phyloP scores from a whole-genome alignment of 2,329 filamentous ascomycete genomes.

The Phialophora macrospora region DNA sequence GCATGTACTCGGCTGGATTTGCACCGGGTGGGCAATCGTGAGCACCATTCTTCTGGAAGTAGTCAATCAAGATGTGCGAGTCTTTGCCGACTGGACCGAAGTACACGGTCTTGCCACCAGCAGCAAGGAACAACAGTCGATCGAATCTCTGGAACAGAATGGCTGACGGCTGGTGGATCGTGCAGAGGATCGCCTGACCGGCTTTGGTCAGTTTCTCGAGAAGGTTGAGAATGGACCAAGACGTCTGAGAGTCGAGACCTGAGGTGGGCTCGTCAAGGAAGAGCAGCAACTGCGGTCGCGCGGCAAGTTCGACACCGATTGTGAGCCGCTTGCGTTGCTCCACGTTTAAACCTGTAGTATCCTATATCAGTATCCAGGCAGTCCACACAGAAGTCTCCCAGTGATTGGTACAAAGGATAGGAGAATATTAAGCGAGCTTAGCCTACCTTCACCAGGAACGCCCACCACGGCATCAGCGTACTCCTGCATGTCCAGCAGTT shows the following conservation, averaged over 20 bases:
- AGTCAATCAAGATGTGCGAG: slow-evolving; percentile 64
- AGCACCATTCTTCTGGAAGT: slow-evolving; percentile 70
- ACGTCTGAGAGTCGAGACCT: slow-evolving; percentile 67
- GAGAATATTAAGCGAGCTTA: background rate
- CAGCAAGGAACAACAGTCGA: slow-evolving; percentile 75
- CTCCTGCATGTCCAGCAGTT: slow-evolving; percentile 83
- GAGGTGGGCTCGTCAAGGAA: slow-evolving; percentile 73
- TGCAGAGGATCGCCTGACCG: slow-evolving; percentile 61
- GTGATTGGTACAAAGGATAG: background rate
- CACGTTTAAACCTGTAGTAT: slow-evolving; percentile 55
- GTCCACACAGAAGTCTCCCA: background rate
- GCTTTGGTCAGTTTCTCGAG: slow-evolving; percentile 64
- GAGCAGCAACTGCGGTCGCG: slow-evolving; percentile 68
- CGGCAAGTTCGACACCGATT: slow-evolving; percentile 85
- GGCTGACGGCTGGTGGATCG: slow-evolving; percentile 62
- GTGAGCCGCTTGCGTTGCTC: slow-evolving; percentile 77
- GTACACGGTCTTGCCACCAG: slow-evolving; percentile 78
- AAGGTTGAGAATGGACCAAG: slow-evolving; percentile 67
- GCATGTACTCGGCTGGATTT: slow-evolving; percentile 71
- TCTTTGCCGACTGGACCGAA: slow-evolving; percentile 73
- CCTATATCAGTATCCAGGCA: background rate
- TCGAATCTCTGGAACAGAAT: slow-evolving; percentile 65
- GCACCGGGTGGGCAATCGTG: slow-evolving; percentile 60
- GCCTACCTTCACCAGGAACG: slow-evolving; percentile 76
- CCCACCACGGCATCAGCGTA: slow-evolving; percentile 90